Percentiles rank a stretch among this genome's conserved stretches.
Conservation (phyloP, 1,284 basidiomycete genomes). For the Ceratobasidium sp. region DNA sequence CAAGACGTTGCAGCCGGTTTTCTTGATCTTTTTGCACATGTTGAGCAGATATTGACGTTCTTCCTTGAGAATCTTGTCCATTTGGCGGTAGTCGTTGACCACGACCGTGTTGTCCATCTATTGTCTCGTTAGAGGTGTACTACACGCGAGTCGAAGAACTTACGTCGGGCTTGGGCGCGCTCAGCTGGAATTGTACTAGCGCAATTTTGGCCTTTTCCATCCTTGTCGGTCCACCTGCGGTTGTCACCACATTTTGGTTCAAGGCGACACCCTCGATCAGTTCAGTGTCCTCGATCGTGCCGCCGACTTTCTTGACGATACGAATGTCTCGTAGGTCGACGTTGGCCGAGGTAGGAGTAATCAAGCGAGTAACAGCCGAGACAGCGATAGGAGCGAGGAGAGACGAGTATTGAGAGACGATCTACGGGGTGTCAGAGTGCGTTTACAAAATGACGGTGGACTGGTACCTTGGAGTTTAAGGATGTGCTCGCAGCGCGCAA, state of each 20-base stretch:
- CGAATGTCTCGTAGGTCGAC: constrained; percentile 97
- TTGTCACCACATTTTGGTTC: constrained; percentile 91
- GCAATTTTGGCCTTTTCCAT: constrained; percentile 99
- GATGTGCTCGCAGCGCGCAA: constrained; percentile 94
- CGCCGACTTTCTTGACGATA: constrained; percentile 97
- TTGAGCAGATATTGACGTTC: constrained; percentile 98
- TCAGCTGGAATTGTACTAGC: constrained; percentile 98
- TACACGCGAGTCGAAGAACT: constrained; percentile 47
- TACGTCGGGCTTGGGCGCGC: constrained; percentile 97
- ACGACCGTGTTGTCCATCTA: constrained; percentile 99
- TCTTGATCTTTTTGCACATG: constrained; percentile 99
- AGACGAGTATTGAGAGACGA: constrained; percentile 98
- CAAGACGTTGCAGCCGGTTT: constrained; percentile 98
- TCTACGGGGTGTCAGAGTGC: constrained; percentile 56
- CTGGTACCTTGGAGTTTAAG: constrained; percentile 89
- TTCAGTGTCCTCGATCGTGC: constrained; percentile 99
- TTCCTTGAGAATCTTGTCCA: constrained; percentile 99
- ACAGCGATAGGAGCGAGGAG: constrained; percentile 98
- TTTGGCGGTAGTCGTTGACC: constrained; percentile 99
- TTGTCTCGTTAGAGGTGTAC: constrained; percentile 33
- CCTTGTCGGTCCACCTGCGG: constrained; percentile 91
- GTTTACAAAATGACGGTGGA: not conserved
- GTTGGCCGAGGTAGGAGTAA: constrained; percentile 85
- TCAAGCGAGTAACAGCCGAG: constrained; percentile 89
- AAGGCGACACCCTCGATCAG: constrained; percentile 95